Evolutionary conservation across 805 yeast species (phyloP).

Genomic region (Candida nitratophila): DNA sequence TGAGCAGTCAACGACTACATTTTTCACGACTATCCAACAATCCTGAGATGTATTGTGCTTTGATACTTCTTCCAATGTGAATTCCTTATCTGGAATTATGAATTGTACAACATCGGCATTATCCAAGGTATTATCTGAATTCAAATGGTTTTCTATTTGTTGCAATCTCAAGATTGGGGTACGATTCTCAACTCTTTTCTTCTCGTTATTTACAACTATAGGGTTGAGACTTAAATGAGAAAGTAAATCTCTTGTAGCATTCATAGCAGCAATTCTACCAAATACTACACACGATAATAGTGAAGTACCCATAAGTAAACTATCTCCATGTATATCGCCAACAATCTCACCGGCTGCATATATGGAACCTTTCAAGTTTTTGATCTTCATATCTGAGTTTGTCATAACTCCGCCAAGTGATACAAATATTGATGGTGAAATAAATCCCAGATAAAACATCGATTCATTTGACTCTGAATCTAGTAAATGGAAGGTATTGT

Average conservation of each 20-base stretch:
- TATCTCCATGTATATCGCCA: conserved; percentile 64
- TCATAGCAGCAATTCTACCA: conserved; percentile 44
- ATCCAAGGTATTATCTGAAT: conserved; percentile 3
- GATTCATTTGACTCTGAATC: neutral
- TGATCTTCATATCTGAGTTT: conserved; percentile 26
- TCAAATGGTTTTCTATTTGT: conserved; percentile 6
- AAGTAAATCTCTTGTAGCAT: conserved; percentile 26
- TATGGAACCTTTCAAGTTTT: conserved; percentile 31
- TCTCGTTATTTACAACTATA: neutral
- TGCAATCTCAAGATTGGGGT: conserved; percentile 6
- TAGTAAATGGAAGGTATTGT: neutral
- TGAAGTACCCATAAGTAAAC: conserved; percentile 54
- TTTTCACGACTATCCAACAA: conserved; percentile 50
- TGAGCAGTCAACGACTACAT: conserved; percentile 43
- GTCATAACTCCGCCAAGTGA: conserved; percentile 55
- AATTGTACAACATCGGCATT: conserved; percentile 16
- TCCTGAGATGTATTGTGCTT: conserved; percentile 38
- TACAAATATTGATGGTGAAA: conserved; percentile 11
- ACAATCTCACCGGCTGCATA: conserved; percentile 64
- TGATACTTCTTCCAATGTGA: conserved; percentile 37
- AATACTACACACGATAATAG: conserved; percentile 55
- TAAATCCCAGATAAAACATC: neutral
- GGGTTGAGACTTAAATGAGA: conserved; percentile 1
- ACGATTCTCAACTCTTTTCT: neutral
- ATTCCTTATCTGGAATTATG: conserved; percentile 41